A percentile compares a stretch with the other conserved stretches of the same genome.
Conservation (phyloP, 2,329 filamentous ascomycete genomes). For the Colletotrichum abscissum region DNA sequence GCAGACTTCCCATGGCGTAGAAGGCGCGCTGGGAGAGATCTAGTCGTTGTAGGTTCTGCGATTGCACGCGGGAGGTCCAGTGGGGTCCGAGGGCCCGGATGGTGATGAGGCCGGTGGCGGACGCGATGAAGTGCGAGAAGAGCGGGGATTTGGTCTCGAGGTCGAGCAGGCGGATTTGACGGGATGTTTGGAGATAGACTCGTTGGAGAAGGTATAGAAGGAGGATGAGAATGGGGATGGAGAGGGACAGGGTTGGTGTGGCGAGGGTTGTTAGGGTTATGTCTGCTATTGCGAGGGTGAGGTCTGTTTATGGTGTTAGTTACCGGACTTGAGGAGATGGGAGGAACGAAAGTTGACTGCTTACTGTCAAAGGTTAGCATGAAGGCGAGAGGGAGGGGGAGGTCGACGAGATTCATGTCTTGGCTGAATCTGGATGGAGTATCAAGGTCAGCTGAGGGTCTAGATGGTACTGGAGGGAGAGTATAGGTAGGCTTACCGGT, state of each 20-base stretch:
- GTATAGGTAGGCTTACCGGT: slow-evolving; percentile 26
- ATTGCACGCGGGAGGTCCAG: slow-evolving; percentile 56
- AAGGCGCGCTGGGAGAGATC: slow-evolving; percentile 67
- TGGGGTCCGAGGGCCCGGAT: slow-evolving; percentile 61
- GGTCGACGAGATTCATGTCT: slow-evolving; percentile 42
- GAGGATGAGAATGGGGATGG: slow-evolving; percentile 48
- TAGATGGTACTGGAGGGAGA: too few relatives aligned
- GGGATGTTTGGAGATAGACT: slow-evolving; percentile 54
- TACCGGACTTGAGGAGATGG: not conserved
- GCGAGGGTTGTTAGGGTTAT: slow-evolving; percentile 56
- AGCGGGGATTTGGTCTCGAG: slow-evolving; percentile 56
- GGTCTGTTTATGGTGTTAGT: not conserved
- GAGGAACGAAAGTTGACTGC: too few relatives aligned
- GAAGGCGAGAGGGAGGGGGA: slow-evolving; percentile 39
- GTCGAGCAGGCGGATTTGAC: slow-evolving; percentile 54
- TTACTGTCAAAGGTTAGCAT: slow-evolving; percentile 37
- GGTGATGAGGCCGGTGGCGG: slow-evolving; percentile 57
- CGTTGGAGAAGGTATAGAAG: slow-evolving; percentile 46
- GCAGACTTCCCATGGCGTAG: slow-evolving; percentile 66
- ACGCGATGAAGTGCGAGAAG: slow-evolving; percentile 56
- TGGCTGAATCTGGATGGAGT: slow-evolving; percentile 39
- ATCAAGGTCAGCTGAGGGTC: not conserved
- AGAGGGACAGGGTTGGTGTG: slow-evolving; percentile 57
- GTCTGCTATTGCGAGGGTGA: slow-evolving; percentile 48
- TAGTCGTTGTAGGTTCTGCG: slow-evolving; percentile 59